Base-by-base conservation (phyloP, 148 eudicot genomes). In the Salicornia ramosissima region DNA sequence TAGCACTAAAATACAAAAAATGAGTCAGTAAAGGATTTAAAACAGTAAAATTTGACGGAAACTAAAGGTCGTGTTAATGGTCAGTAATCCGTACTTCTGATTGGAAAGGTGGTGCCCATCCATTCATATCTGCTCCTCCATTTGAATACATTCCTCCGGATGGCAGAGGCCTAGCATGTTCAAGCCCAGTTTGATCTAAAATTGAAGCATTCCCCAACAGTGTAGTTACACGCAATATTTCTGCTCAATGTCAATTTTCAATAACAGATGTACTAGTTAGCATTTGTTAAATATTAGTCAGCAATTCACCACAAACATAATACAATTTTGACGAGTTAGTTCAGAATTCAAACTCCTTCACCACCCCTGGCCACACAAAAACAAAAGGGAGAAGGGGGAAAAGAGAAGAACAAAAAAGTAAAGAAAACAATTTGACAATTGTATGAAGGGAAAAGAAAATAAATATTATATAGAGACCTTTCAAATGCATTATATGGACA, bases 41-140 rank as follows among this genome's bases (percentile, higher is more conserved):
- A 79, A 80, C 80, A 83, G 82, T 85, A 87, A 82, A 86, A 85
- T 82, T 84, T 83, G 89, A 85, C 80, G 78, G 75, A 78, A 82
- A 83, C 70, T 78, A 84, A 75, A 87, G 72, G 96, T 87, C 84
- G 79, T 88, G 99, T 94, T 83, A 94, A 90, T 88, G 78, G 98
- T 90, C 81, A 94, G 97, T 87, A 88, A 77, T 88, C 89, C 99
- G 82, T 94, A 94, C 99, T 90, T 94, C 99, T 88, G 99, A 90
- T 84, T 87, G 97, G 76, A 80, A 84, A 54, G 95, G 96, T 82
- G 96, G 77, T 75, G 89, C 77, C 99, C 99, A 87, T 90, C 99
- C 89, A 95, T 90, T 91, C 89, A 84, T 73, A 78, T 88, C 89
- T 66, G 91, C 86, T 86, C 97, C 91, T 83, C 96, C 93, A 79